Evolutionary conservation across 1,284 basidiomycete genomes (phyloP), one percentile per base, ranked within the genome.

Genomic region (Puccinia brachypodii): DNA sequence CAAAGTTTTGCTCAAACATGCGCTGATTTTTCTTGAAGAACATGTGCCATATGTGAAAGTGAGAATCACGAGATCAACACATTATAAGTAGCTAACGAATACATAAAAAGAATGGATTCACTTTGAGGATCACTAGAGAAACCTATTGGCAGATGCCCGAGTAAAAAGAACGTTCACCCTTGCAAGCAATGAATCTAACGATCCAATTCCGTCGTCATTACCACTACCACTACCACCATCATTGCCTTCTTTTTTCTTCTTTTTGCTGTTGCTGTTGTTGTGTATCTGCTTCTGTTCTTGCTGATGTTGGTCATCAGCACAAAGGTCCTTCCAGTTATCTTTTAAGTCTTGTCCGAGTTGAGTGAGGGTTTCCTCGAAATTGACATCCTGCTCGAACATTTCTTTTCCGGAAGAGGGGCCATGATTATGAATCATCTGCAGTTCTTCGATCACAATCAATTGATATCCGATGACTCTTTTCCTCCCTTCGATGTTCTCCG

Each of bases 391-490:
- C 19, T 64, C 31, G n/a, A n/a, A n/a, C n/a, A n/a, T n/a, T n/a
- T n/a, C n/a, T 36, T 28, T 28, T 7, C 14, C 2, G 44, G 6
- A 44, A 47, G 44, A 71, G n/a, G 14, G n/a, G 16, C 6, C 28
- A 28, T 28, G 44, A 16, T 19, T 71, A 3, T 11, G 22, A 11
- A 40, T 68, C n/a, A 14, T 71, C 13, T 31, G n/a, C 9, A 71
- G 3, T 47, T 71, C 68, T 71, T 71, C 68, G 16, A 71, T 73
- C 33, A 73, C 47, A 13, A 73, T 25, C n/a, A 73, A 38, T 56
- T 50, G 50, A 38, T 73, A 73, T 6, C 71, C 71, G 8, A 73
- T 50, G 25, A 56, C 44, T 73, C 33, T 73, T 25, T 73, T 73
- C 16, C 47, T 73, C 36, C 71, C 71, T 56, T 73, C 47, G n/a